Base-by-base conservation (phyloP, 805 yeast genomes). In the Lachancea mirantina region DNA sequence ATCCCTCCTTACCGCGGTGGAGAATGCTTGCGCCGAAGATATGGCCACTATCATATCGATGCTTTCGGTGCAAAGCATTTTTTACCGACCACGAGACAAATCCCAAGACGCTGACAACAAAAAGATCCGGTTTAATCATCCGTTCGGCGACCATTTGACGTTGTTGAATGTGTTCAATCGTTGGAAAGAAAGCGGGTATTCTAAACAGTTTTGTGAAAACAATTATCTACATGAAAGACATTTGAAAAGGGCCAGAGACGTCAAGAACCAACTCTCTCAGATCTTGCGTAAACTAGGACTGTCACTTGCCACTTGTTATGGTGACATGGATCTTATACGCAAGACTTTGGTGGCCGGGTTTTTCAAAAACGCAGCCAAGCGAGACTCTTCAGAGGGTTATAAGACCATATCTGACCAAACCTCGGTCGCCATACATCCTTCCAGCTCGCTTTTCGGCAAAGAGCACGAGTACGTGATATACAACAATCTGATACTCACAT, bases 61-160 rank as follows among this genome's bases (percentile, higher is more conserved):
- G 95, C 67, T 92, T 0, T 82, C 95, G 0, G 95, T 88, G 4
- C 92, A 84, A 28, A 77, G 81, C 8, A 69, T 75, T 17, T 89
- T 84, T 51, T 77, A 73, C 53, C 62, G 96, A 37, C 96, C 96
- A 1, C 79, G 76, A 46, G 88, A 78, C 28, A 75, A 79, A 46
- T 78, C 75, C 45, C 72, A 72, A 26, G 68, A 72, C 27, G 95
- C 96, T 0, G 96, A 88, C 49, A 74, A 71, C 42, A 74, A 76
- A 38, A 80, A 84, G 45, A 78, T 76, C 19, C 64, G 76, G 29
- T 85, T 92, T 52, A 76, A 80, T 41, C 78, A 78, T 47, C 76
- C 79, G 4, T 72, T 70, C 43, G 94, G 94, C 1, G 83, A 92
- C 51, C 97, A 89, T 58, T 52, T 88, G 33, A 85, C 96, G 0